Evolutionary conservation across 768 basidiomycete species (phyloP).

Genomic region (Hydnomerulius pinastri): DNA sequence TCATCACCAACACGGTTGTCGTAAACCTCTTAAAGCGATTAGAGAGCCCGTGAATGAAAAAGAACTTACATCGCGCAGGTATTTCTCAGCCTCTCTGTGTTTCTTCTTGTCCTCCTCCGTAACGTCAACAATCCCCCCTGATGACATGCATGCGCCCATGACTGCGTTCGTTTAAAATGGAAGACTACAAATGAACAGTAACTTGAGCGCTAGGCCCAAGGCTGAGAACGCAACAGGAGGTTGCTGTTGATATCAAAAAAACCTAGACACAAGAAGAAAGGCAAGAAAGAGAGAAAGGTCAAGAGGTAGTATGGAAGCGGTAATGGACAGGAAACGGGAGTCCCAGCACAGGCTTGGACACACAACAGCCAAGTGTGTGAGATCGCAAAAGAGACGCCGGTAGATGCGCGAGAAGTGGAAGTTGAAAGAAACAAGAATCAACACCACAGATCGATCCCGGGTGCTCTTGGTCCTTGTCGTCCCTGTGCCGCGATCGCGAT

Average conservation of each 20-base stretch:
- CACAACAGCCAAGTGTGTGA: constrained; percentile 16
- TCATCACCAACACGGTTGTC: background rate
- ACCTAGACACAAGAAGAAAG: background rate
- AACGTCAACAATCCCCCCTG: constrained; percentile 53
- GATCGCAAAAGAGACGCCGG: constrained; percentile 5
- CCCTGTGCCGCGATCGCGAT: no score
- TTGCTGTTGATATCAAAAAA: background rate
- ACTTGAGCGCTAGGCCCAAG: constrained; percentile 17
- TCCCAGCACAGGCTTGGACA: constrained; percentile 16
- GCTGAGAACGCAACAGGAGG: background rate
- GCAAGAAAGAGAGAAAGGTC: background rate
- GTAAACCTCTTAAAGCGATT: constrained; percentile 1
- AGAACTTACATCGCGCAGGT: constrained; percentile 67
- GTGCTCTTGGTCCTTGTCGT: background rate
- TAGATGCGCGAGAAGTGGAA: background rate
- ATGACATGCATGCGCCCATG: constrained; percentile 85
- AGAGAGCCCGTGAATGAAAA: constrained; percentile 1
- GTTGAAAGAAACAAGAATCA: constrained; percentile 3
- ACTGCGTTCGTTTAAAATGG: constrained; percentile 1
- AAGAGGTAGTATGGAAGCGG: background rate
- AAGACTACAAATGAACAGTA: constrained; percentile 6
- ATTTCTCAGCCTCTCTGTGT: constrained; percentile 74
- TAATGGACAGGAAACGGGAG: background rate
- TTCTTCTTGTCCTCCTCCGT: constrained; percentile 67
- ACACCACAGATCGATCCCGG: background rate